Base-by-base conservation (phyloP, 2,329 filamentous ascomycete species). In the Trichophyton benhamiae region DNA sequence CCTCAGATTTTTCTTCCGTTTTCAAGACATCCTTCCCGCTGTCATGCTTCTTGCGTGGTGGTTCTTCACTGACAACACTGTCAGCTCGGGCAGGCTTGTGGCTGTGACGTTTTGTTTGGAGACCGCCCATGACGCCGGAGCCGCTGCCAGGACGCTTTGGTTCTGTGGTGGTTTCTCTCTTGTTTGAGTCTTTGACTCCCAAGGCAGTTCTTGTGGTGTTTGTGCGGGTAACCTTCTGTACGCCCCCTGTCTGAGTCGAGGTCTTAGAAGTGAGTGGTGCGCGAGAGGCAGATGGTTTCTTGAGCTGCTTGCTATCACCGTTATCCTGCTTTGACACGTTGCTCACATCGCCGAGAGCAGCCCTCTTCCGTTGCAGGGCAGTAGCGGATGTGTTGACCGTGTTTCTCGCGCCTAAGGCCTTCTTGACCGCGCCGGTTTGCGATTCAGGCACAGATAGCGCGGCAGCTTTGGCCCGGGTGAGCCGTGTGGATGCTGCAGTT, bases 391-490 rank as follows among this genome's bases (percentile, higher is more conserved):
- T 73, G 67, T 76, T 79, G 3, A 62, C 33, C 15, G 84, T 76
- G 74, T 86, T 89, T 77, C 91, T 91, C 58, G 84, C 80, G 74
- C 88, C 86, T 59, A 89, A 75, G 30, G 84, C 79, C 69, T 86
- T 87, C 71, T 79, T 84, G 25, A 78, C 76, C 60, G 78, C 75
- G 60, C 87, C 87, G 67, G 80, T 82, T 64, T 73, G 68, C 63
- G 70, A 67, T 59, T 75, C 74, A 61, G 73, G 73, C 46, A 73
- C 74, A 46, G 72, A 74, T 46, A 83, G 80, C 57, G 88, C 87
- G 62, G 90, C 89, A 59, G 91, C 86, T 79, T 97, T 96, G 67
- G 94, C 91, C 78, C 94, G 85, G 69, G 94, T 97, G 73, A 96
- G 79, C 78, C 91, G 90, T 77, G 88, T 89, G 64, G 88, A 85